A percentile compares a stretch with the other conserved stretches of the same genome.
Evolutionary conservation across 805 yeast species (phyloP).

Genomic region (Yarrowia alimentaria): DNA sequence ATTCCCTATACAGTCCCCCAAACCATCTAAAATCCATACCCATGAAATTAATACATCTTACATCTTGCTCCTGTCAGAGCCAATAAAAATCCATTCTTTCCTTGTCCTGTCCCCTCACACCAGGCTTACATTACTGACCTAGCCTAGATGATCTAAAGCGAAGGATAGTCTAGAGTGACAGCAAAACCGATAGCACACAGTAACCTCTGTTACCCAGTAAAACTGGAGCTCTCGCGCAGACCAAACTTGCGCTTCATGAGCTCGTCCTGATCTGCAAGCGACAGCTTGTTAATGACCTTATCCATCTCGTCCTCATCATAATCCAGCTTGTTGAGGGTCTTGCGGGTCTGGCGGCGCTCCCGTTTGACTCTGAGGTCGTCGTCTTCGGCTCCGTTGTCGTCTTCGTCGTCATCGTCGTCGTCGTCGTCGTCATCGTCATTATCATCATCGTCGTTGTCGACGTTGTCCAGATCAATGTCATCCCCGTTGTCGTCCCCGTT

Average conservation of each 20-base stretch:
- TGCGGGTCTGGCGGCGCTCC: slow-evolving; percentile 24
- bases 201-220: slow-evolving; percentile 24
- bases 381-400: slow-evolving; percentile 37
- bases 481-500: slow-evolving; percentile 45
- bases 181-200: too few species aligned
- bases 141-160: too few species aligned
- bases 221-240: slow-evolving; percentile 20
- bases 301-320: slow-evolving; percentile 29
- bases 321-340: slow-evolving; percentile 24
- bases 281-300: slow-evolving; percentile 23
- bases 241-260: slow-evolving; percentile 21
- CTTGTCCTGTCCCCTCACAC: too few species aligned
- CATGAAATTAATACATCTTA: too few species aligned
- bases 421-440: slow-evolving; percentile 32
- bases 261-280: slow-evolving; percentile 27
- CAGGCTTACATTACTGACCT: too few species aligned
- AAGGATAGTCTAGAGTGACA: slow-evolving; percentile 18
- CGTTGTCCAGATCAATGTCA: slow-evolving; percentile 40
- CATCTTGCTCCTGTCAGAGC: too few species aligned
- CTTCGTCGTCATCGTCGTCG: slow-evolving; percentile 37
- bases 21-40: too few species aligned
- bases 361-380: slow-evolving; percentile 28
- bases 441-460: slow-evolving; percentile 38
- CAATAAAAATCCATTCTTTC: too few species aligned
- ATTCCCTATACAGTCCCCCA: too few species aligned